Percentiles rank a stretch among this genome's conserved stretches.
Evolutionary conservation across 768 basidiomycete genomes (phyloP).

Genomic region (Ramaria rubella): DNA sequence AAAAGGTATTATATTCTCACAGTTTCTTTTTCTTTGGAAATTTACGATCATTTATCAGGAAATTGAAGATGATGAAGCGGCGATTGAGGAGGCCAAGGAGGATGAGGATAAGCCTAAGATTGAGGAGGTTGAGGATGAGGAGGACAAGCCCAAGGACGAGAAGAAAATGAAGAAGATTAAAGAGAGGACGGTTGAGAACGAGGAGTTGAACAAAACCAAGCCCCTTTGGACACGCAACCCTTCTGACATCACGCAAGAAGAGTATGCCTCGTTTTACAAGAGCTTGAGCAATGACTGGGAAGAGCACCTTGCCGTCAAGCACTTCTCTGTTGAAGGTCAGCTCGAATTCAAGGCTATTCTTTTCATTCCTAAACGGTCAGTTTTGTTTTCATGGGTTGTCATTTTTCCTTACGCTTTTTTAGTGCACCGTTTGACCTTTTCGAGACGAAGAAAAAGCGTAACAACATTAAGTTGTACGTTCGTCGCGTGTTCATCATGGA

Average conservation of each 20-base stretch:
- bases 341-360: slow-evolving; percentile 99
- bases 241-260: slow-evolving; percentile 84
- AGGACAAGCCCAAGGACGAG: slow-evolving; percentile 81
- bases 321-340: slow-evolving; percentile 99
- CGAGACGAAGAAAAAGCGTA: slow-evolving; percentile 99
- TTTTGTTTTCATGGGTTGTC: slow-evolving; percentile 1
- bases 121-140: slow-evolving; percentile 79
- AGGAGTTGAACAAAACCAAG: slow-evolving; percentile 99
- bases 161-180: slow-evolving; percentile 94
- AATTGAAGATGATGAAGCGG: slow-evolving; percentile 68
- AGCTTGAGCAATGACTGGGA: slow-evolving; percentile 99
- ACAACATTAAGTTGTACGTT: slow-evolving; percentile 99
- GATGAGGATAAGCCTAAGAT: slow-evolving; percentile 66
- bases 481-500: slow-evolving; percentile 99
- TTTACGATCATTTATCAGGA: slow-evolving; percentile 43
- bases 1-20: slow-evolving; percentile 68
- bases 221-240: slow-evolving; percentile 99
- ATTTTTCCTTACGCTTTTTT: slow-evolving; percentile 11
- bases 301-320: slow-evolving; percentile 98
- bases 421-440: slow-evolving; percentile 99
- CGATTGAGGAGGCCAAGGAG: slow-evolving; percentile 56
- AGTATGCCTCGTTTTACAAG: slow-evolving; percentile 98
- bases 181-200: slow-evolving; percentile 79
- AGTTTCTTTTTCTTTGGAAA: neutral
- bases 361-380: slow-evolving; percentile 91